Evolutionary conservation across 306 rosid genomes (phyloP).

Genomic region (Vigna unguiculata): DNA sequence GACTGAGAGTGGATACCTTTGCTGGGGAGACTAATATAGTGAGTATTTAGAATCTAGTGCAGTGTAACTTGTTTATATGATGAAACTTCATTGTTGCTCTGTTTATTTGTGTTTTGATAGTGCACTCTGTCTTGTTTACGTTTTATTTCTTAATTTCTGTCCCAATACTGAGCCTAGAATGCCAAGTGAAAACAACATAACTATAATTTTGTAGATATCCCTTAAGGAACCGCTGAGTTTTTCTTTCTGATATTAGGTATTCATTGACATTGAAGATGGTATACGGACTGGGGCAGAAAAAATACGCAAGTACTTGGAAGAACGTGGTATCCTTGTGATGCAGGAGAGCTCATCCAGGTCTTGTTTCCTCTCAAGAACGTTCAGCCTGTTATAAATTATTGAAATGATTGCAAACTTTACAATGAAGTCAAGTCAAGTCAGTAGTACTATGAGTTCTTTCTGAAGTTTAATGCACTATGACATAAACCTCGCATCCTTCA

Average conservation of each 20-base stretch:
- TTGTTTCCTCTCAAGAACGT: conserved; percentile 34
- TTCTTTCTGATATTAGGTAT: conserved; percentile 56
- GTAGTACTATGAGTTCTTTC: neutral
- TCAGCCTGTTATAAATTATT: conserved; percentile 34
- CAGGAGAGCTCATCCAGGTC: conserved; percentile 68
- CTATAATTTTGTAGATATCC: neutral
- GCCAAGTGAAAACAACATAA: neutral
- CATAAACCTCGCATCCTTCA: neutral
- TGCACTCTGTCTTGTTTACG: neutral
- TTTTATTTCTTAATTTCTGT: conserved; percentile 19
- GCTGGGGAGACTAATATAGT: conserved; percentile 85
- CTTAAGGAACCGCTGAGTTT: conserved; percentile 3
- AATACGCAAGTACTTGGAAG: conserved; percentile 63
- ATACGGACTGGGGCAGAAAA: conserved; percentile 57
- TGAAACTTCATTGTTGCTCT: conserved; percentile 27
- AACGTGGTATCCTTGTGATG: conserved; percentile 67
- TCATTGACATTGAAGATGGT: conserved; percentile 62
- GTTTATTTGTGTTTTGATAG: conserved; percentile 8
- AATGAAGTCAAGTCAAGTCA: conserved; percentile 8
- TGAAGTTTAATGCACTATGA: conserved; percentile 11
- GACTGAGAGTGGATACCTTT: conserved; percentile 58
- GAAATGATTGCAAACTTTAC: conserved; percentile 8
- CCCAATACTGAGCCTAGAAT: conserved; percentile 11
- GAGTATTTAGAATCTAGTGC: conserved; percentile 49
- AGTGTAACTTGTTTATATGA: neutral